A percentile compares a stretch with the other conserved stretches of the same genome.
Conservation (phyloP, 768 basidiomycete species). For the Suillus weaverae region DNA sequence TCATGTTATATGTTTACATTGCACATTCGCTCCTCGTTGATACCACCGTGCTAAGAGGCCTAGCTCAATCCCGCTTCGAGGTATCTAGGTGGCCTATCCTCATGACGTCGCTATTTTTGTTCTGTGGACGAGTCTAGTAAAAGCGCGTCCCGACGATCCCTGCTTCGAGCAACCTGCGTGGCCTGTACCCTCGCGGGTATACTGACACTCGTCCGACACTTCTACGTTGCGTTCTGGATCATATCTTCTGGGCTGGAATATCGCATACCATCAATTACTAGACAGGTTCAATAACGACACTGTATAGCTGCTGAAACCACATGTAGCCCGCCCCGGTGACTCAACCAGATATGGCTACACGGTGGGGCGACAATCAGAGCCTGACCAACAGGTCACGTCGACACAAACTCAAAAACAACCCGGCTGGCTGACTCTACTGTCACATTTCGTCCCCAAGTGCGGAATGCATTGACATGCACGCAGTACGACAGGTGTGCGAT, state of each 20-base stretch:
- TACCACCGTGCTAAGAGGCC: not conserved
- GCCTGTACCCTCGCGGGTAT: not conserved
- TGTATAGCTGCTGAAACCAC: not conserved
- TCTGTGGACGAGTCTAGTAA: not conserved
- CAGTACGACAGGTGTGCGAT: not conserved
- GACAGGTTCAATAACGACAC: not conserved
- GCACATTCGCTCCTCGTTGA: not conserved
- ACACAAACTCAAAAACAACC: not conserved
- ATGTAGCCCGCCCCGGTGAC: too few relatives aligned
- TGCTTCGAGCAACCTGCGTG: not conserved
- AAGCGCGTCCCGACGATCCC: not conserved
- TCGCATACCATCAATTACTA: not conserved
- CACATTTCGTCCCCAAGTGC: not conserved
- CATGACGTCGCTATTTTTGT: not conserved
- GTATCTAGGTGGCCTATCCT: too few relatives aligned
- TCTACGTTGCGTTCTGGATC: not conserved
- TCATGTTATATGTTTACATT: not conserved
- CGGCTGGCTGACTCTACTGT: not conserved
- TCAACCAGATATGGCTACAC: not conserved
- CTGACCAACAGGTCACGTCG: not conserved
- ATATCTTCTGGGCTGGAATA: not conserved
- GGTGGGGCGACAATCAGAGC: not conserved
- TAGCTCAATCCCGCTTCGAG: not conserved
- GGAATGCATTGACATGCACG: not conserved
- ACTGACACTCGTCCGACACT: not conserved